A percentile compares a stretch with the other conserved stretches of the same genome.
Conservation (phyloP, 805 yeast species). For the Lachancea quebecensis region DNA sequence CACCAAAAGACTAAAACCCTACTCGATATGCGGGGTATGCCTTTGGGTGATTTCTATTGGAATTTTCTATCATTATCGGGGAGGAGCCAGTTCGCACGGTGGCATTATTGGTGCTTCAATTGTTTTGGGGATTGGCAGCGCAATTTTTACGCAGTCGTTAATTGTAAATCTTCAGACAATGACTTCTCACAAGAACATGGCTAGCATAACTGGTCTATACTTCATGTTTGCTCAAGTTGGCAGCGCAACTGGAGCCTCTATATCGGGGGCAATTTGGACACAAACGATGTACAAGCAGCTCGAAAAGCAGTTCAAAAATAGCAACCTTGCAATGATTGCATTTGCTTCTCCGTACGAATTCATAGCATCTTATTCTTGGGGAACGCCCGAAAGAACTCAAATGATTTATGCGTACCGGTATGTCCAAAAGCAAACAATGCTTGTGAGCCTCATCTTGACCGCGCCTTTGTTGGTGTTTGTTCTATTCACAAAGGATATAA, state of each 20-base stretch:
- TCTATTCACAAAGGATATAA: background rate
- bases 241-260: slow-evolving; percentile 52
- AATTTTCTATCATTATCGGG: slow-evolving; percentile 49
- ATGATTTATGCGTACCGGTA: slow-evolving; percentile 49
- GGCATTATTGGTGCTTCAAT: slow-evolving; percentile 65
- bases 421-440: slow-evolving; percentile 47
- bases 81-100: slow-evolving; percentile 36
- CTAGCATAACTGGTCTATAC: slow-evolving; percentile 50
- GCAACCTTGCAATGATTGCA: slow-evolving; percentile 38
- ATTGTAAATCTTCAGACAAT: slow-evolving; percentile 55
- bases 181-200: slow-evolving; percentile 58
- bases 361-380: slow-evolving; percentile 38
- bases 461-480: slow-evolving; percentile 38
- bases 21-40: slow-evolving; percentile 49
- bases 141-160: slow-evolving; percentile 60
- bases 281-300: slow-evolving; percentile 43
- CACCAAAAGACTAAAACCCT: slow-evolving; percentile 41
- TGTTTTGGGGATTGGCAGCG: slow-evolving; percentile 65
- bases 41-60: slow-evolving; percentile 59
- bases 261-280: slow-evolving; percentile 70
- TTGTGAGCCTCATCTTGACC: slow-evolving; percentile 47
- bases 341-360: slow-evolving; percentile 50
- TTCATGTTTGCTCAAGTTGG: slow-evolving; percentile 56
- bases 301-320: slow-evolving; percentile 31
- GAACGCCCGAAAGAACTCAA: slow-evolving; percentile 46